Evolutionary conservation across 192 early-diverging fungal species (phyloP), one percentile per base, ranked within the genome.

Genomic region (Obelidium mucronatum): DNA sequence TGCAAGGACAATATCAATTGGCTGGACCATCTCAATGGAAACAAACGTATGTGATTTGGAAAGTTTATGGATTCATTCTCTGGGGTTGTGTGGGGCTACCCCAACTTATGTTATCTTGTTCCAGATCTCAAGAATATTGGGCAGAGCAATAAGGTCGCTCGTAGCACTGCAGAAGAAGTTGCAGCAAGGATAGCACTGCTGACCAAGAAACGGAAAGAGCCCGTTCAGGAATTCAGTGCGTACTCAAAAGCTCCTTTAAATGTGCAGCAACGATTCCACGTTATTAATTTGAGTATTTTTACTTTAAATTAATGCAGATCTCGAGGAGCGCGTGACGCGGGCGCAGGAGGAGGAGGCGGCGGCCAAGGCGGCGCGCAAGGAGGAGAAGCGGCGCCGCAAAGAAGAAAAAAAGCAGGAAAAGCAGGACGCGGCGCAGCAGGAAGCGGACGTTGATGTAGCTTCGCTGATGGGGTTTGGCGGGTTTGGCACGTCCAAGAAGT

Each of bases 1-100:
- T 86, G 95, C 63, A 96, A 96, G 73, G 97, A 98, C 84, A 96
- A 92, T 74, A 83, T 92, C 51, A 93, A 89, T 53, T 98, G 92
- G 62, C 83, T 97, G 68, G 96, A 97, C 78, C 96, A 98, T 68
- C 92, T 94, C 62, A 98, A 97, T 79, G 93, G 94, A 69, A 87
- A 86, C 70, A 93, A 93, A 65, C 97, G 92, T 94, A 81, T 76
- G 88, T 79, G 13, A 8, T 36, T 65, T 48, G 19, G 44, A 15
- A 19, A 11, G 56, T 59, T 30, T 1, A 59, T 59, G 56, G 6
- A 5, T 30, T n/a, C 11, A 31, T 31, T 4, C 26, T 37, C 31
- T 36, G 31, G 28, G 31, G 35, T 65, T 36, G 30, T 37, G n/a
- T 28, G 26, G 40, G 15, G 28, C 35, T 26, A 15, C 19, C 15